phyloP scores from a whole-genome alignment of 352 stramenopile genomes.

The Globisporangium barbulae region DNA sequence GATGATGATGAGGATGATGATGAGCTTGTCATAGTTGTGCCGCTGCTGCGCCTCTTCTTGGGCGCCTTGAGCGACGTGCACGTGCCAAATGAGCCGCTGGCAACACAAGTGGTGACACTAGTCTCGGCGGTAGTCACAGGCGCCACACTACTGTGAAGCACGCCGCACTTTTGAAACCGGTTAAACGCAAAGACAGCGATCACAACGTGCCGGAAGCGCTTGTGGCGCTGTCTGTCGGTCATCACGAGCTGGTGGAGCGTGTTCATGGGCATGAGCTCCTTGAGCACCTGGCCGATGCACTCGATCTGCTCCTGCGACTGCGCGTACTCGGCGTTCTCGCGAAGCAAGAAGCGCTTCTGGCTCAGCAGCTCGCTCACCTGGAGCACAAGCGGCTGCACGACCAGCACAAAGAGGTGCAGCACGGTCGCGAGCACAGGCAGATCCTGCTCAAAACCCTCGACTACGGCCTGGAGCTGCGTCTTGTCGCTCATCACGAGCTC shows the following conservation, averaged over 20 bases:
- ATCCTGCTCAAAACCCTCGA: conserved; percentile 40
- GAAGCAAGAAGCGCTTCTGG: conserved; percentile 53
- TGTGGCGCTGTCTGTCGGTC: conserved; percentile 7
- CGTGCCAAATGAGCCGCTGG: conserved; percentile 27
- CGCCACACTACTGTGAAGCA: conserved; percentile 7
- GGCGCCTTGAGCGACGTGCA: conserved; percentile 37
- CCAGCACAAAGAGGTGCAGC: conserved; percentile 54
- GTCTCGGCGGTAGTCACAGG: conserved; percentile 3
- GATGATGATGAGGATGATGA: not conserved
- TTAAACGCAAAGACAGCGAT: conserved; percentile 72
- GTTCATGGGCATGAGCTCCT: conserved; percentile 43
- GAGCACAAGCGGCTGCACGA: conserved; percentile 53
- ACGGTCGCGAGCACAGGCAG: conserved; percentile 42
- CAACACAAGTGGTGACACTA: not conserved
- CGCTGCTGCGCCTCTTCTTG: conserved; percentile 20
- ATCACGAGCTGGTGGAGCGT: conserved; percentile 12
- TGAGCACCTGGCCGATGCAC: conserved; percentile 55
- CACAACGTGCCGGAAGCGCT: conserved; percentile 46
- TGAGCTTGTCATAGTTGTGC: too few species aligned
- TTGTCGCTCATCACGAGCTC: conserved; percentile 18
- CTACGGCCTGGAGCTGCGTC: conserved; percentile 23
- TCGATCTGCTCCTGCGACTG: conserved; percentile 51
- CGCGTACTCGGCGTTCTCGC: conserved; percentile 46
- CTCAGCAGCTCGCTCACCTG: conserved; percentile 61
- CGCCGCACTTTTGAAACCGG: conserved; percentile 35